Base-by-base conservation (phyloP, 805 yeast species). In the Naumovozyma dairenensis region DNA sequence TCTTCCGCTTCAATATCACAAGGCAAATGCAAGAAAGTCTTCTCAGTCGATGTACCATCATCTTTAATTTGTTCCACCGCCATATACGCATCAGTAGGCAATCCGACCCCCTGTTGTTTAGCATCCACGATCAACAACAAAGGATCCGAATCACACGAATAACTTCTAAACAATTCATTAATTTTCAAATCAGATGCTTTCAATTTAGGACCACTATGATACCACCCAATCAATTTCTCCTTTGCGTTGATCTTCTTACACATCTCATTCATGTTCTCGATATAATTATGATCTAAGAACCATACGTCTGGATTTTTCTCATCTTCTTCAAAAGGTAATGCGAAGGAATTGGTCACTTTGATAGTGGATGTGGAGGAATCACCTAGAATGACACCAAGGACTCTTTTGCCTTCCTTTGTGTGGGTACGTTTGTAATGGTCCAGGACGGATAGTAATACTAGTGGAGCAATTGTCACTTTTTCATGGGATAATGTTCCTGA, bases 181-280 rank as follows among this genome's bases (percentile, higher is more conserved):
- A 92, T 92, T 55, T 81, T 83, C 43, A 92, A 66, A 55, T 92
- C 99, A 12, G 93, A 79, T 2, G 87, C 72, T 48, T 75, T 77
- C 44, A 93, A 71, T 57, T 86, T 86, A 14, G 97, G 96, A 4
- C 98, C 99, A 6, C 95, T 80, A 60, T 92, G 99, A 57, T 92
- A 92, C 99, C 99, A 92, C n/a, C 99, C 99, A 55, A 92, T 77
- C 31, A 92, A 69, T 56, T 77, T 83, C 59, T 92, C 99, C 62
- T 84, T 87, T 14, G 99, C 99, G 63, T 87, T 93, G 57, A 92
- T 87, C 59, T 93, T 92, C 57, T 83, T 85, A 64, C 86, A 89
- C 99, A 92, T 92, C 46, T 86, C 96, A 44, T 86, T 80, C 99
- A 92, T 92, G 35, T 82, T 74, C 54, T 89, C 97, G 39, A 92